phyloP scores from a whole-genome alignment of 208 protist genomes.

The Leptomonas seymouri region DNA sequence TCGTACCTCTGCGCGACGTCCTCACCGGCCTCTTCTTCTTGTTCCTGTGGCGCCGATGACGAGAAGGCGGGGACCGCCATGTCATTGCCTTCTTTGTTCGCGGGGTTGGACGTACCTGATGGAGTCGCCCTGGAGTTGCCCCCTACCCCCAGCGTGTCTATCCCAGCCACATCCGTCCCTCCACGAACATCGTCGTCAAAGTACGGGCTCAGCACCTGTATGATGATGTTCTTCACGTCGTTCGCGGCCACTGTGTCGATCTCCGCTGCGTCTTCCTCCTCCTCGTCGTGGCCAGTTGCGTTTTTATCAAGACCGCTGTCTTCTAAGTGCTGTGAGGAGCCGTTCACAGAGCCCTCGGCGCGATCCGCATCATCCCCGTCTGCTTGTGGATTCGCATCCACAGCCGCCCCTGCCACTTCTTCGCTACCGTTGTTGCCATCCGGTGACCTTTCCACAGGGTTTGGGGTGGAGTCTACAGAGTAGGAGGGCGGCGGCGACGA shows the following conservation, averaged over 20 bases:
- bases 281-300: slow-evolving; percentile 20
- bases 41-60: neutral
- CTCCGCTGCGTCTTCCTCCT: slow-evolving; percentile 29
- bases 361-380: neutral
- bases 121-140: neutral
- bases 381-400: too few relatives aligned
- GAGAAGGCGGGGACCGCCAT: neutral
- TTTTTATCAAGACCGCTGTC: slow-evolving; percentile 7
- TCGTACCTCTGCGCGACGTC: slow-evolving; percentile 83
- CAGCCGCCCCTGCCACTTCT: too few relatives aligned
- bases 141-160: slow-evolving; percentile 2
- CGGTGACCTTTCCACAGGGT: too few relatives aligned
- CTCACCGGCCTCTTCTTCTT: slow-evolving; percentile 24
- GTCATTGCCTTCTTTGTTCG: neutral
- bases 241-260: slow-evolving; percentile 64
- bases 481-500: too few relatives aligned
- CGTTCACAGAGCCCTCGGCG: neutral
- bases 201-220: slow-evolving; percentile 82
- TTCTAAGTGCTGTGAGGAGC: neutral
- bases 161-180: slow-evolving; percentile 13
- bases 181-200: slow-evolving; percentile 79
- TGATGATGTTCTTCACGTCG: slow-evolving; percentile 90
- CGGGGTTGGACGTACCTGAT: neutral
- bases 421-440: too few relatives aligned
- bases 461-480: too few relatives aligned